Base-by-base conservation (phyloP, 805 yeast genomes). In the Vanderwaltozyma verrucispora region DNA sequence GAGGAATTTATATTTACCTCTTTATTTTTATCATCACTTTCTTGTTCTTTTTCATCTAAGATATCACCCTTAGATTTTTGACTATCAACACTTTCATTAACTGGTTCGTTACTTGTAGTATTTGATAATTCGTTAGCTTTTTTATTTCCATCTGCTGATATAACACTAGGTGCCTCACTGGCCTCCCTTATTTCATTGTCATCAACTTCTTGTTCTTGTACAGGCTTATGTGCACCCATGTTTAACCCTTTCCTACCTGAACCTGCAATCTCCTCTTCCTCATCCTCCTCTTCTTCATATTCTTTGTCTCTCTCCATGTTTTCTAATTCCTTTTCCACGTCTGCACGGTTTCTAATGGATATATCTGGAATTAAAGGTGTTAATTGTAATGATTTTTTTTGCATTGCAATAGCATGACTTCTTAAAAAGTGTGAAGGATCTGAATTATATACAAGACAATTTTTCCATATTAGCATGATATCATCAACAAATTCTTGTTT, bases 401-500 rank as follows among this genome's bases (percentile, higher is more conserved):
- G 94, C 98, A 92, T 94, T 2, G 96, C 96, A 33, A 83, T 61
- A 0, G 98, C 98, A 62, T 92, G 96, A 0, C 77, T 83, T 34
- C 99, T 68, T 32, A 92, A 58, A 47, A 83, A 89, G 59, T 92
- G 97, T 41, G 78, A 80, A 2, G 98, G 97, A 51, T 92, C 97
- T 0, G 96, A 80, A 58, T 92, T 92, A 58, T 86, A 92, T 1
- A 88, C 75, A 40, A 94, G 63, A 57, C 99, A 92, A 59, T 92
- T 92, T 44, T 77, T 76, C 98, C 98, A 92, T 23, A 92, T 92
- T 36, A 94, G 69, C 87, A 84, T 83, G 42, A 92, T 65, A 57
- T 92, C 98, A 53, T 84, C 94, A n/a, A 87, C 95, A 67, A 92
- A 92, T 47, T 82, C 94, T 43, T 76, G 71, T 51, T 92, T 92